A percentile compares a stretch with the other conserved stretches of the same genome.
Evolutionary conservation across 129 eudicot genomes (phyloP).

Genomic region (Arctium lappa): DNA sequence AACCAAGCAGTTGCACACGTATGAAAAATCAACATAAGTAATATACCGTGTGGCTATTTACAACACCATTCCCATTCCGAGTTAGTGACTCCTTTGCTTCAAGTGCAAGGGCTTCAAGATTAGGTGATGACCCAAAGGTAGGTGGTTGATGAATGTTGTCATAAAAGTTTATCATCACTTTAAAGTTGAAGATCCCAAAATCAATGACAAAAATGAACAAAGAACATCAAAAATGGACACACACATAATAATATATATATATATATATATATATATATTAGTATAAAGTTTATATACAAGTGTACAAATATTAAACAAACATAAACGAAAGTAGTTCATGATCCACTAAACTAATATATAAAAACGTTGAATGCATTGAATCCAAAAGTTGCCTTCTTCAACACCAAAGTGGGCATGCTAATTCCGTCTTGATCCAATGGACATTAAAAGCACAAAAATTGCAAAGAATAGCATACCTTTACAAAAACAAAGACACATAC

Average conservation of each 20-base stretch:
- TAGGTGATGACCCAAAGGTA: slow-evolving; percentile 96
- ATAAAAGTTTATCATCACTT: slow-evolving; percentile 8
- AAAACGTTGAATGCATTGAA: neutral
- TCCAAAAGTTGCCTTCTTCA: slow-evolving; percentile 1
- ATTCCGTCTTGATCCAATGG: neutral
- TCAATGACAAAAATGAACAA: neutral
- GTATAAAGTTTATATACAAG: neutral
- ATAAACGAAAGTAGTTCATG: neutral
- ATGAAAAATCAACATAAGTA: slow-evolving; percentile 8
- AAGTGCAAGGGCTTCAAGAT: slow-evolving; percentile 95
- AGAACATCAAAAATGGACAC: too few species aligned
- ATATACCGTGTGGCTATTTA: slow-evolving; percentile 38
- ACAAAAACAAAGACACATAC: neutral
- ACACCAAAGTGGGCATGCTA: neutral
- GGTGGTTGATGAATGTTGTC: slow-evolving; percentile 92
- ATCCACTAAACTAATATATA: neutral
- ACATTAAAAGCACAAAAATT: neutral
- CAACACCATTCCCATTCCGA: slow-evolving; percentile 51
- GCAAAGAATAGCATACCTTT: neutral
- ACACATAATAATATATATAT: too few species aligned
- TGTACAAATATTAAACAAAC: neutral
- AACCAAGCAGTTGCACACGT: neutral
- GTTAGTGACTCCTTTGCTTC: slow-evolving; percentile 56
- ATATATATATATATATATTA: too few species aligned
- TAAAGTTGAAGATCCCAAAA: neutral